Evolutionary conservation across 768 basidiomycete species (phyloP).

Genomic region (Boletellus ananas): DNA sequence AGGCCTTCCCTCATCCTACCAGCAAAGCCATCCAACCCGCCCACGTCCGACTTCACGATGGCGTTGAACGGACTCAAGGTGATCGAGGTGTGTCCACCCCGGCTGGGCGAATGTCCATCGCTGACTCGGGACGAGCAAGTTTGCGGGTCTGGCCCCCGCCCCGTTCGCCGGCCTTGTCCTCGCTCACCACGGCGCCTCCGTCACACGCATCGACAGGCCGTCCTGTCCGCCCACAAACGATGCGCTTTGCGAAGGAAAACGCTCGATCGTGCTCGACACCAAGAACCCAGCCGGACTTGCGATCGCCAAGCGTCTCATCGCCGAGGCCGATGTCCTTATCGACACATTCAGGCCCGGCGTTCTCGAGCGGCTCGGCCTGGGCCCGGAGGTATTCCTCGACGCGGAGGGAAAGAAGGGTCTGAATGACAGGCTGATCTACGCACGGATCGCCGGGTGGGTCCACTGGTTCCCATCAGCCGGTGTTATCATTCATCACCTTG

Average conservation of each 20-base stretch:
- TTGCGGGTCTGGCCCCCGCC: constrained; percentile 78
- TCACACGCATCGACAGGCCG: constrained; percentile 71
- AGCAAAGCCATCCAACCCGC: not conserved
- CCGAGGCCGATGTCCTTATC: constrained; percentile 72
- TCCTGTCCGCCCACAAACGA: constrained; percentile 39
- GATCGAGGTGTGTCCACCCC: constrained; percentile 38
- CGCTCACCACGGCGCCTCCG: constrained; percentile 75
- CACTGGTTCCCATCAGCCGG: not conserved
- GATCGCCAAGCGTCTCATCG: constrained; percentile 54
- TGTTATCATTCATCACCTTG: not conserved
- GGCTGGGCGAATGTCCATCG: too few relatives aligned
- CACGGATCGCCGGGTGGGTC: constrained; percentile 69
- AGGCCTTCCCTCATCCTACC: not conserved
- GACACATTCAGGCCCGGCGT: constrained; percentile 85
- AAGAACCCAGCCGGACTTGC: constrained; percentile 58
- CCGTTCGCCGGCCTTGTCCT: constrained; percentile 77
- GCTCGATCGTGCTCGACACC: constrained; percentile 66
- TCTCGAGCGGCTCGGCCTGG: constrained; percentile 71
- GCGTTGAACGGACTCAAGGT: constrained; percentile 48
- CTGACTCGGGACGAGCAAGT: constrained; percentile 30
- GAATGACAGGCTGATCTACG: constrained; percentile 66
- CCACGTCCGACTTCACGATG: constrained; percentile 29
- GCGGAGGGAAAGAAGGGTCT: constrained; percentile 39
- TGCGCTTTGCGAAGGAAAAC: constrained; percentile 67
- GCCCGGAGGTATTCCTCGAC: constrained; percentile 70